phyloP scores from a whole-genome alignment of 306 rosid species.

The Lithocarpus polystachyus region DNA sequence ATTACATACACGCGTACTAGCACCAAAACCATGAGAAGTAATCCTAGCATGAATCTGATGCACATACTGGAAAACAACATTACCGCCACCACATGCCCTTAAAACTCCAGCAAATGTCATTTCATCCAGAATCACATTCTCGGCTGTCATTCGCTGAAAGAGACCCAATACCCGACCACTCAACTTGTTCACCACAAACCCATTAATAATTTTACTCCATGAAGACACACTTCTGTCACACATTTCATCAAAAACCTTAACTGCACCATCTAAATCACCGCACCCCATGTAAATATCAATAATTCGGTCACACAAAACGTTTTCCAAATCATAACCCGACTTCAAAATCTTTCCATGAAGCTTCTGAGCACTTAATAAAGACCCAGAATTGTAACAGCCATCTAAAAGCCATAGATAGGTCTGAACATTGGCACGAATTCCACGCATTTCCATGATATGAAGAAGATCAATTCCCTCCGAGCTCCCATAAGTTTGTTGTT shows the following conservation, averaged over 20 bases:
- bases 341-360: conserved; percentile 72
- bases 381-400: conserved; percentile 50
- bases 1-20: conserved; percentile 50
- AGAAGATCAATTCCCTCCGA: conserved; percentile 44
- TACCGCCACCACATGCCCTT: conserved; percentile 56
- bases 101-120: conserved; percentile 52
- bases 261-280: conserved; percentile 44
- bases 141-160: conserved; percentile 46
- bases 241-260: conserved; percentile 60
- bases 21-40: conserved; percentile 56
- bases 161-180: conserved; percentile 31
- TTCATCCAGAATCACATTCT: conserved; percentile 48
- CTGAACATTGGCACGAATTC: conserved; percentile 67
- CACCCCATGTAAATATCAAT: conserved; percentile 43
- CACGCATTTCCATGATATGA: conserved; percentile 62
- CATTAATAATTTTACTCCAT: conserved; percentile 65
- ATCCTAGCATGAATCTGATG: conserved; percentile 66
- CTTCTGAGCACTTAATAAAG: conserved; percentile 44
- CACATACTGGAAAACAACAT: conserved; percentile 42
- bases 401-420: conserved; percentile 74
- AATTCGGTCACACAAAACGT: conserved; percentile 40
- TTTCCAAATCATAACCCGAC: conserved; percentile 51
- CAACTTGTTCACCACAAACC: conserved; percentile 35
- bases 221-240: conserved; percentile 35
- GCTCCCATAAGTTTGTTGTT: conserved; percentile 25